These are phyloP conservation scores for Xerophyta viscosa DNA, from an alignment of 106 monocot genomes.

Conservation along the genomic window DNA sequence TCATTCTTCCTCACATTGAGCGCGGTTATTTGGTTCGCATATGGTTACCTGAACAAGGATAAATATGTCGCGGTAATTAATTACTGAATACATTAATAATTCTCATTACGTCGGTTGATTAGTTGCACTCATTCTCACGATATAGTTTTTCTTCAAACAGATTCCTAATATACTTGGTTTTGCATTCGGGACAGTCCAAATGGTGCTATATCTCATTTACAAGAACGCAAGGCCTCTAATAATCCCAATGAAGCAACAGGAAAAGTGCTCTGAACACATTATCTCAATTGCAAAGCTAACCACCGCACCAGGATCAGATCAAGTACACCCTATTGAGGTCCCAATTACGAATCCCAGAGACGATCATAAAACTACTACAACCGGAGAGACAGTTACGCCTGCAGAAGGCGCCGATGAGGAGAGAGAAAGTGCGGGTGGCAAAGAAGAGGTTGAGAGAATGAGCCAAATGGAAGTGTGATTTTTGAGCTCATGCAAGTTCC, in stretches of 20 bases:
- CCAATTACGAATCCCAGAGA: too few species aligned
- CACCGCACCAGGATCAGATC: not conserved
- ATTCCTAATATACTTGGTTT: constrained; percentile 28
- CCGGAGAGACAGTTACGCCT: too few species aligned
- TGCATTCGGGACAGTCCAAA: constrained; percentile 18
- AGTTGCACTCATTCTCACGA: too few species aligned
- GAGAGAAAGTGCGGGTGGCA: too few species aligned
- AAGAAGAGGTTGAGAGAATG: too few species aligned
- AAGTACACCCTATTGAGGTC: not conserved
- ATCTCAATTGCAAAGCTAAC: not conserved
- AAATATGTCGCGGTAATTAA: constrained; percentile 39
- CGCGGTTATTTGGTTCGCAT: constrained; percentile 45
- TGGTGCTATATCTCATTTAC: constrained; percentile 25
- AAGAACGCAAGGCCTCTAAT: not conserved
- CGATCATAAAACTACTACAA: too few species aligned
- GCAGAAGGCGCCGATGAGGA: too few species aligned
- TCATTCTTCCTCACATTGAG: constrained; percentile 56
- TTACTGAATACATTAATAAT: not conserved
- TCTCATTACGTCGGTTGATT: not conserved
- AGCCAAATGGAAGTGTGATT: too few species aligned
- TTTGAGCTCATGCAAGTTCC: too few species aligned
- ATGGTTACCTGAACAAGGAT: constrained; percentile 45
- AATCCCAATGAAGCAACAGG: not conserved
- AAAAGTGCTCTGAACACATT: not conserved
- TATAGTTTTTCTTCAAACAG: constrained; percentile 3